Conservation (phyloP, 1,139 yeast genomes). For the Eremothecium gossypii region DNA sequence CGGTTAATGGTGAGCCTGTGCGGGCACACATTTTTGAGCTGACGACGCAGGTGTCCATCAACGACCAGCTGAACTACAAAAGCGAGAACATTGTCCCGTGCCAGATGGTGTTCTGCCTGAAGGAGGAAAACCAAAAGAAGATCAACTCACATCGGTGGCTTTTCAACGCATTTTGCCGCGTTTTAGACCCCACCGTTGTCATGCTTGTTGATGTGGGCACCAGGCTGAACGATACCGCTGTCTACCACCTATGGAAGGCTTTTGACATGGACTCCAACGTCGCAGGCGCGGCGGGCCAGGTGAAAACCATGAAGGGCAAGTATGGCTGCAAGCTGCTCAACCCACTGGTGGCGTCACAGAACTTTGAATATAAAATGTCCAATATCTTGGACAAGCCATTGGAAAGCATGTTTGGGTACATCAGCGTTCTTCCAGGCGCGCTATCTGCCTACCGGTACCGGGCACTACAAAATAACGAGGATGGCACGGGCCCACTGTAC, state of each 20-base stretch:
- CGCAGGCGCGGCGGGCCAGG: slow-evolving; percentile 98
- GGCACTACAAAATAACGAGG: slow-evolving; percentile 75
- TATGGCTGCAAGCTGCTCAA: slow-evolving; percentile 71
- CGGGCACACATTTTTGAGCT: slow-evolving; percentile 90
- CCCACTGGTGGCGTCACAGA: slow-evolving; percentile 93
- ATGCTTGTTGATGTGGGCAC: slow-evolving; percentile 89
- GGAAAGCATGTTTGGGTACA: slow-evolving; percentile 88
- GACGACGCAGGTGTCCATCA: slow-evolving; percentile 82
- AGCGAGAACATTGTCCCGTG: slow-evolving; percentile 84
- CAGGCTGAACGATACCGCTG: slow-evolving; percentile 71
- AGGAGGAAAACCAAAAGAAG: slow-evolving; percentile 81
- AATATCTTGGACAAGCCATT: slow-evolving; percentile 91
- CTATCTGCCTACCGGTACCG: slow-evolving; percentile 87
- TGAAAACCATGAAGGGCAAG: slow-evolving; percentile 86
- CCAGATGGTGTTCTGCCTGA: slow-evolving; percentile 80
- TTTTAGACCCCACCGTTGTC: slow-evolving; percentile 79
- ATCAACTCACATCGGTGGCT: slow-evolving; percentile 95
- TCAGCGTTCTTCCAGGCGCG: slow-evolving; percentile 93
- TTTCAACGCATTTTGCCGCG: slow-evolving; percentile 85
- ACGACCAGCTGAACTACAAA: slow-evolving; percentile 74
- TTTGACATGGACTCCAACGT: slow-evolving; percentile 92
- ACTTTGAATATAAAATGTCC: slow-evolving; percentile 93
- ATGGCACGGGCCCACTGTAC: slow-evolving; percentile 85
- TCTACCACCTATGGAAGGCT: slow-evolving; percentile 93
- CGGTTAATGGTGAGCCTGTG: slow-evolving; percentile 81